Base-by-base conservation (phyloP, 345 rosid genomes). In the Salix koriyanagi region DNA sequence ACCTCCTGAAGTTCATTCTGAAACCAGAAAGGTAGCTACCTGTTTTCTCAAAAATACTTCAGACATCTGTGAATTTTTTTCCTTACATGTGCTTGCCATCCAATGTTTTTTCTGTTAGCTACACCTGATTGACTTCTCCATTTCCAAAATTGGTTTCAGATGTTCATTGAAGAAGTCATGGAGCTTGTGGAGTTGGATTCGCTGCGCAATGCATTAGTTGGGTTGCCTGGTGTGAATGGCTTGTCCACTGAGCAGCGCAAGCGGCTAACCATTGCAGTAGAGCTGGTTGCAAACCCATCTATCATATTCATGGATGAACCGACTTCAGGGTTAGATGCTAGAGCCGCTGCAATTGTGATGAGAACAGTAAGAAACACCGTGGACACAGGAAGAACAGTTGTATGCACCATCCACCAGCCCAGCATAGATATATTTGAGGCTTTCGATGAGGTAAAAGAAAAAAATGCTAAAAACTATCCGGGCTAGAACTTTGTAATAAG, bases 281-380 rank as follows among this genome's bases (percentile, higher is more conserved):
- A 94, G 92, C 88, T 92, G 3, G 98, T 94, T 75, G 97, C 97
- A 30, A 94, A 94, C 82, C 97, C 98, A 6, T 92, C 97, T 2
- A 92, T 92, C 62, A 91, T 92, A 73, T 92, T 94, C 86, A 90
- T 94, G 98, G 98, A 94, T 28, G 97, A 94, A 79, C 97, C 97
- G 72, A 94, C 98, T 76, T 94, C 98, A 32, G 98, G 98, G 48
- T 86, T 94, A 36, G 98, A 94, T 80, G 98, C 97, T 52, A 84
- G 98, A 85, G 97, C 97, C 65, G 97, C 98, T 58, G 98, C 98
- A 34, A 92, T 92, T 64, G 97, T 94, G 15, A 90, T 94, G 98
- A 86, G 98, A 79, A 85, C 96, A 4, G 94, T 94, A 18, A 88
- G 97, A 82, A 94, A 91, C 86, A 94, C 98, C 0, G 98, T 94